A percentile compares a stretch with the other conserved stretches of the same genome.
These are phyloP conservation scores for Yamadazyma laniorum DNA, from an alignment of 805 yeast genomes.

Conservation along the genomic window DNA sequence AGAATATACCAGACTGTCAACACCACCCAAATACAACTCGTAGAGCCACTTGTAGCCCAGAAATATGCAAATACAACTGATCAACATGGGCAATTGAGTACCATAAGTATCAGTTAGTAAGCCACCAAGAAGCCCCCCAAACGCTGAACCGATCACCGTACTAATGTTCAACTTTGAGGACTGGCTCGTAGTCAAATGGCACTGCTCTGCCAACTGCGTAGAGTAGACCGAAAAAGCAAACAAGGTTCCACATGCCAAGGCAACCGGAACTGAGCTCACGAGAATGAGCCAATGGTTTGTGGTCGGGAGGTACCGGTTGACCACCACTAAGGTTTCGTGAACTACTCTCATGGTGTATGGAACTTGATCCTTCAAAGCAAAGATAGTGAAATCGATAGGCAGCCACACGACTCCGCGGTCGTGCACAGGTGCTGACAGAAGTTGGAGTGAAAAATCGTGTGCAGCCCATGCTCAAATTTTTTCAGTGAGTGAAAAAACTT, in stretches of 20 bases:
- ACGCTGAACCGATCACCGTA: slow-evolving; percentile 30
- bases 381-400: too few species aligned
- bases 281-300: slow-evolving; percentile 29
- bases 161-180: slow-evolving; percentile 31
- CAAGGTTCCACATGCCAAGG: slow-evolving; percentile 32
- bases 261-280: slow-evolving; percentile 28
- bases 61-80: slow-evolving; percentile 22
- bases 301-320: slow-evolving; percentile 22
- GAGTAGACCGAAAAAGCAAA: slow-evolving; percentile 34
- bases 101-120: slow-evolving; percentile 33
- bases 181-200: slow-evolving; percentile 26
- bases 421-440: too few species aligned
- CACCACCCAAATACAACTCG: slow-evolving; percentile 20
- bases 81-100: slow-evolving; percentile 31
- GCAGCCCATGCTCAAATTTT: slow-evolving; percentile 4
- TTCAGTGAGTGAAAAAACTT: slow-evolving; percentile 9
- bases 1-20: slow-evolving; percentile 12
- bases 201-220: slow-evolving; percentile 30
- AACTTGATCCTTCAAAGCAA: neutral
- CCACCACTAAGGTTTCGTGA: slow-evolving; percentile 11
- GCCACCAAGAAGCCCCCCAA: slow-evolving; percentile 34
- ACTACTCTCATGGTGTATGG: slow-evolving; percentile 9
- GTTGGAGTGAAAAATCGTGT: slow-evolving; percentile 3
- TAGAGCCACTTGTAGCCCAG: slow-evolving; percentile 30
- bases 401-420: too few species aligned